Evolutionary conservation across 495 filamentous ascomycete species (phyloP).

Genomic region (Penicillium atrosanguineum): DNA sequence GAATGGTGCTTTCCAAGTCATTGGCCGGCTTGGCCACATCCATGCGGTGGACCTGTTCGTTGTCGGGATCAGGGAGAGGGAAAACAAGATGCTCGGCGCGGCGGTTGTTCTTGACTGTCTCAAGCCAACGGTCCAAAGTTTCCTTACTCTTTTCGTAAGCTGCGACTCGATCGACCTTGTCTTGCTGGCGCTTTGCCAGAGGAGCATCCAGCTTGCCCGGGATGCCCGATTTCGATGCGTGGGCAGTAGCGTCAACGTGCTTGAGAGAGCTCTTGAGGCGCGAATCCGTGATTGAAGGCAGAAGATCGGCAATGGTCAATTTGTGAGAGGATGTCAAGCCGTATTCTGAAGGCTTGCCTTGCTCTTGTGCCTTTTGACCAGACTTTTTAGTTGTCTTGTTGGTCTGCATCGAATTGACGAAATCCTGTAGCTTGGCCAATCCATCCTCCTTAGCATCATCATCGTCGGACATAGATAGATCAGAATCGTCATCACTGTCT

Average conservation of each 20-base stretch:
- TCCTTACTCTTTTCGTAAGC: constrained; percentile 92
- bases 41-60: constrained; percentile 42
- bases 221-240: constrained; percentile 46
- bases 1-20: constrained; percentile 79
- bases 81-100: constrained; percentile 91
- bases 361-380: constrained; percentile 45
- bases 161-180: constrained; percentile 75
- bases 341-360: constrained; percentile 54
- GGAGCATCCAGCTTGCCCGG: constrained; percentile 79
- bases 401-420: constrained; percentile 66
- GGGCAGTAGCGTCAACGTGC: constrained; percentile 50
- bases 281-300: constrained; percentile 71
- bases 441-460: constrained; percentile 59
- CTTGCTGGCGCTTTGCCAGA: constrained; percentile 85
- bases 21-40: constrained; percentile 61
- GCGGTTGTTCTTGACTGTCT: constrained; percentile 91
- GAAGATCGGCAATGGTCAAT: constrained; percentile 75
- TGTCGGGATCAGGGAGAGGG: constrained; percentile 72
- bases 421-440: constrained; percentile 61
- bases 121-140: constrained; percentile 84
- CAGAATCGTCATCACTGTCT: constrained; percentile 47
- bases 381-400: constrained; percentile 28
- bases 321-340: constrained; percentile 61
- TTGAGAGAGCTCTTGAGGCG: constrained; percentile 77
- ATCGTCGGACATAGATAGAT: constrained; percentile 54